Conservation (phyloP, 2,329 filamentous ascomycete genomes). For the Ascochyta clinopodiicola region DNA sequence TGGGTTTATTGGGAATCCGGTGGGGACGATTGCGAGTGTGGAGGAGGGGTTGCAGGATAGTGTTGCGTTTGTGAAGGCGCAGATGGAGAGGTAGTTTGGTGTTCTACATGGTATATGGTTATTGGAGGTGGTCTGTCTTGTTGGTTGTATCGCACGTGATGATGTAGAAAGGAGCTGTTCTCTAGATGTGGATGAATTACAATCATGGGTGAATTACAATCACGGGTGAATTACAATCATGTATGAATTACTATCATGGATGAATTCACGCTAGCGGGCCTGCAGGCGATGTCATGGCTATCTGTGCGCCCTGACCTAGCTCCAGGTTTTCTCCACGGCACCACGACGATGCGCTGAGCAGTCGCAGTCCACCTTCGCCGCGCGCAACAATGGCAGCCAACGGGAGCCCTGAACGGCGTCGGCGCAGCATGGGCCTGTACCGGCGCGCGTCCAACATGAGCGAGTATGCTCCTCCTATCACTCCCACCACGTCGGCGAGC, state of each 20-base stretch:
- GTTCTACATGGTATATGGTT: too few relatives aligned
- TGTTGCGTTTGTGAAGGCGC: slow-evolving; percentile 47
- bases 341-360: slow-evolving; percentile 1
- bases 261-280: not conserved
- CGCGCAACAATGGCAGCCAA: slow-evolving; percentile 38
- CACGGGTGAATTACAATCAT: too few relatives aligned
- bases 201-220: too few relatives aligned
- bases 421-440: slow-evolving; percentile 59
- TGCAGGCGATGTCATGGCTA: slow-evolving; percentile 10
- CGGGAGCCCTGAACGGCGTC: slow-evolving; percentile 44
- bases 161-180: too few relatives aligned
- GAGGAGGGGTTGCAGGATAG: slow-evolving; percentile 51
- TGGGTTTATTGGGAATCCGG: slow-evolving; percentile 57
- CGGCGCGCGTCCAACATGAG: slow-evolving; percentile 70
- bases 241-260: too few relatives aligned
- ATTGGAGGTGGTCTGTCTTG: too few relatives aligned
- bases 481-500: not conserved
- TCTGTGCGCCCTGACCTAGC: slow-evolving; percentile 5
- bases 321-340: slow-evolving; percentile 13
- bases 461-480: slow-evolving; percentile 41
- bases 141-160: too few relatives aligned
- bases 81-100: slow-evolving; percentile 21
- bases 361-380: not conserved
- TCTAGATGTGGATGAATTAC: too few relatives aligned
- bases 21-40: slow-evolving; percentile 44